Conservation (phyloP, 2,329 filamentous ascomycete genomes). For the Elsinoe batatas region DNA sequence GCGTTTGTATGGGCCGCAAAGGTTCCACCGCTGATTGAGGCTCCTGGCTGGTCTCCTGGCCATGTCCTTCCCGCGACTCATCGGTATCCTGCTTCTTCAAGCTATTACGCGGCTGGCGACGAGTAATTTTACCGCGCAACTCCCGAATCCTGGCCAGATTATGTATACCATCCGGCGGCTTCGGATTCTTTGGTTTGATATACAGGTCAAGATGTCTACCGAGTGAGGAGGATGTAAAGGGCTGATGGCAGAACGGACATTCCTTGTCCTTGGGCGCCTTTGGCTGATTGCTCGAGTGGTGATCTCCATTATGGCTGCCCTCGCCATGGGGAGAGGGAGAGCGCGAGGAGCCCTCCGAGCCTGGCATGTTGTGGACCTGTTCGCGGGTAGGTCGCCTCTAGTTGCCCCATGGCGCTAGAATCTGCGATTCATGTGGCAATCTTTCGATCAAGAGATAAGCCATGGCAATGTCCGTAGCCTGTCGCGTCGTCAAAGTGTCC, state of each 20-base stretch:
- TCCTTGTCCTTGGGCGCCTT: conserved; percentile 67
- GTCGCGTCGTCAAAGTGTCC: too few species aligned
- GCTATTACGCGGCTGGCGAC: conserved; percentile 61
- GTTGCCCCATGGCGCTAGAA: not conserved
- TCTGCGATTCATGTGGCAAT: too few species aligned
- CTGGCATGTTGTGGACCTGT: conserved; percentile 3
- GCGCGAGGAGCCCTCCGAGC: not conserved
- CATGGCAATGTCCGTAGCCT: too few species aligned
- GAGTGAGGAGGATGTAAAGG: conserved; percentile 87
- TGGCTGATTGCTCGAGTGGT: conserved; percentile 18
- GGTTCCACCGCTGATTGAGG: not conserved
- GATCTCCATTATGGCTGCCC: conserved; percentile 17
- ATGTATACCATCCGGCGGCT: conserved; percentile 75
- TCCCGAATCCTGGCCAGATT: conserved; percentile 81
- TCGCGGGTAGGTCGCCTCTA: not conserved
- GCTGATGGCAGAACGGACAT: conserved; percentile 79
- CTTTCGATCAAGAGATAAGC: too few species aligned
- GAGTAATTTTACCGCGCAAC: conserved; percentile 74
- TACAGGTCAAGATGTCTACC: conserved; percentile 91
- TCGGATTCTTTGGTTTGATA: conserved; percentile 87
- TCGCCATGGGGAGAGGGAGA: conserved; percentile 14
- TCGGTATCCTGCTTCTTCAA: conserved; percentile 16
- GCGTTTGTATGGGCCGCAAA: not conserved
- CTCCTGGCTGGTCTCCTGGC: not conserved
- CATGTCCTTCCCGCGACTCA: not conserved